Percentiles rank a stretch among this genome's conserved stretches.
Conservation (phyloP, 352 stramenopile genomes). For the Hyaloperonospora arabidopsidis region DNA sequence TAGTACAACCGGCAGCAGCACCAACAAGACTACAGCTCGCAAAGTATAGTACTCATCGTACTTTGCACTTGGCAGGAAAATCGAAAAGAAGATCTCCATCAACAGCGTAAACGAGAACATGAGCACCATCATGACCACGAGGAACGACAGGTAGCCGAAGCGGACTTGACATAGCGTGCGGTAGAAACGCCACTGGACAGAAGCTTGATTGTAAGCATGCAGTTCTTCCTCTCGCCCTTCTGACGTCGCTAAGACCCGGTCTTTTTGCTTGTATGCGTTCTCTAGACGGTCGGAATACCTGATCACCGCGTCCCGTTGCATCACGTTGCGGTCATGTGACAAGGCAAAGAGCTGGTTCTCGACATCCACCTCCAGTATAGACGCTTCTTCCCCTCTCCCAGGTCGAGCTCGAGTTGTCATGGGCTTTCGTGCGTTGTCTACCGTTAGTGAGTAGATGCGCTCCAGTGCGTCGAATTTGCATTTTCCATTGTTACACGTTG, state of each 20-base stretch:
- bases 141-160: conserved; percentile 71
- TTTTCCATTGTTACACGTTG: too few relatives aligned
- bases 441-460: not conserved
- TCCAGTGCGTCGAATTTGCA: too few relatives aligned
- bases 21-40: conserved; percentile 47
- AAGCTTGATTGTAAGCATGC: conserved; percentile 34
- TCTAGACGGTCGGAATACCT: conserved; percentile 22
- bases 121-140: conserved; percentile 77
- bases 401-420: conserved; percentile 13
- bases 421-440: not conserved
- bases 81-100: conserved; percentile 83
- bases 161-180: conserved; percentile 66
- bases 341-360: too few relatives aligned
- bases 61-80: conserved; percentile 74
- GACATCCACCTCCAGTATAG: conserved; percentile 24
- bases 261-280: conserved; percentile 29
- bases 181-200: conserved; percentile 55
- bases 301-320: conserved; percentile 3
- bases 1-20: conserved; percentile 51
- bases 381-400: conserved; percentile 20
- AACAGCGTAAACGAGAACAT: conserved; percentile 80
- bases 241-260: conserved; percentile 38
- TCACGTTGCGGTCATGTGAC: too few relatives aligned
- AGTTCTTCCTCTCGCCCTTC: conserved; percentile 55
- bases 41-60: conserved; percentile 58